phyloP scores from a whole-genome alignment of 495 filamentous ascomycete species.

The Beverwykella pulmonaria region DNA sequence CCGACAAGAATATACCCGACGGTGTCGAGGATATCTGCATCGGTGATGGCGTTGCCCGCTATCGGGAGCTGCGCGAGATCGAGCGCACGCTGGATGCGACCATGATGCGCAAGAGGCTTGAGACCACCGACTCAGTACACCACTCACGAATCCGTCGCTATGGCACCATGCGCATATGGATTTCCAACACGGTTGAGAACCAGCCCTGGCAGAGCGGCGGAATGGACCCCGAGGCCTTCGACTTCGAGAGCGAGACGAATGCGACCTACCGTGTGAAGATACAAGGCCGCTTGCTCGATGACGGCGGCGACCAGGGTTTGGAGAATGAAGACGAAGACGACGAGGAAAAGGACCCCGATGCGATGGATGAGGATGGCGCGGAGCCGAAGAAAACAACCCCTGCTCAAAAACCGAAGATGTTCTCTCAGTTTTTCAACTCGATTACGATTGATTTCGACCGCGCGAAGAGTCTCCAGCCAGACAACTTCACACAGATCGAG shows the following conservation, averaged over 20 bases:
- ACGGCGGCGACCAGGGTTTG: conserved; percentile 56
- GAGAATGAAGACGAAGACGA: conserved; percentile 63
- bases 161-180: conserved; percentile 88
- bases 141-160: conserved; percentile 72
- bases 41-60: conserved; percentile 79
- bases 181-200: conserved; percentile 91
- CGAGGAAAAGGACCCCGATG: conserved; percentile 60
- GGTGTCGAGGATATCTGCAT: conserved; percentile 78
- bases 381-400: conserved; percentile 47
- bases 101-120: conserved; percentile 91
- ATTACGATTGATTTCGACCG: conserved; percentile 87
- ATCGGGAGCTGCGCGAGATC: conserved; percentile 78
- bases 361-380: conserved; percentile 64
- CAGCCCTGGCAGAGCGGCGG: conserved; percentile 84
- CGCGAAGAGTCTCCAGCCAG: conserved; percentile 54
- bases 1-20: conserved; percentile 91
- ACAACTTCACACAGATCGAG: conserved; percentile 64
- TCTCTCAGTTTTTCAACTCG: conserved; percentile 95
- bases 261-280: conserved; percentile 88
- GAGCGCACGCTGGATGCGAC: conserved; percentile 89
- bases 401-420: conserved; percentile 55
- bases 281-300: conserved; percentile 75
- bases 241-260: conserved; percentile 68
- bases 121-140: conserved; percentile 82
- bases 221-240: conserved; percentile 68